Evolutionary conservation across 2,329 filamentous ascomycete species (phyloP).

Genomic region (Cladosporium sp.): DNA sequence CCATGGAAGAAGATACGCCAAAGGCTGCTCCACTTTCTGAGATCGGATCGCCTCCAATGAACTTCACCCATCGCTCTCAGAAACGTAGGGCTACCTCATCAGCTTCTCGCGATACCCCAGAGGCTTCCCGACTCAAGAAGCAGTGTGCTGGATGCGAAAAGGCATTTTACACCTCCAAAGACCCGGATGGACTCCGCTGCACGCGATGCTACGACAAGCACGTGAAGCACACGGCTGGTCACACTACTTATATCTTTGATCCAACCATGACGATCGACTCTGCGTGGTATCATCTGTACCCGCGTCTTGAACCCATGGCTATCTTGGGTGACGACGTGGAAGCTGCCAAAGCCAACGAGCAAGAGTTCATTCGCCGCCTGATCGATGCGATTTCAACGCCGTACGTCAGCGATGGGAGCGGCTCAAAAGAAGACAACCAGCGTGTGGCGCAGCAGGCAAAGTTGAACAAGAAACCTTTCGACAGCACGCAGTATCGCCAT

Average conservation of each 20-base stretch:
- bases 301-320: not conserved
- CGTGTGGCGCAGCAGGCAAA: slow-evolving; percentile 9
- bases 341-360: not conserved
- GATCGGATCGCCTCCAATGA: not conserved
- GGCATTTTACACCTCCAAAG: slow-evolving; percentile 7
- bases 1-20: not conserved
- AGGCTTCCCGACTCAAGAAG: slow-evolving; percentile 5
- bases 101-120: not conserved
- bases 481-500: slow-evolving; percentile 15
- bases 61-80: not conserved
- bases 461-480: slow-evolving; percentile 12
- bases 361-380: not conserved
- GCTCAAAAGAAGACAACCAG: slow-evolving; percentile 7
- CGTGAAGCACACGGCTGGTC: slow-evolving; percentile 11
- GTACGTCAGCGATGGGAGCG: not conserved
- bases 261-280: not conserved
- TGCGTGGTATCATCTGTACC: slow-evolving; percentile 1
- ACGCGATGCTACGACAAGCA: slow-evolving; percentile 10
- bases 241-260: slow-evolving; percentile 5
- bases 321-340: not conserved
- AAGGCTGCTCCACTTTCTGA: not conserved
- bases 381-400: slow-evolving; percentile 7
- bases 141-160: slow-evolving; percentile 10
- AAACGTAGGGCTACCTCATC: not conserved
- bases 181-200: slow-evolving; percentile 2